Percentiles rank a stretch among this genome's conserved stretches.
Conservation (phyloP, 1,284 basidiomycete genomes). For the Cutaneotrichosporon sp. region DNA sequence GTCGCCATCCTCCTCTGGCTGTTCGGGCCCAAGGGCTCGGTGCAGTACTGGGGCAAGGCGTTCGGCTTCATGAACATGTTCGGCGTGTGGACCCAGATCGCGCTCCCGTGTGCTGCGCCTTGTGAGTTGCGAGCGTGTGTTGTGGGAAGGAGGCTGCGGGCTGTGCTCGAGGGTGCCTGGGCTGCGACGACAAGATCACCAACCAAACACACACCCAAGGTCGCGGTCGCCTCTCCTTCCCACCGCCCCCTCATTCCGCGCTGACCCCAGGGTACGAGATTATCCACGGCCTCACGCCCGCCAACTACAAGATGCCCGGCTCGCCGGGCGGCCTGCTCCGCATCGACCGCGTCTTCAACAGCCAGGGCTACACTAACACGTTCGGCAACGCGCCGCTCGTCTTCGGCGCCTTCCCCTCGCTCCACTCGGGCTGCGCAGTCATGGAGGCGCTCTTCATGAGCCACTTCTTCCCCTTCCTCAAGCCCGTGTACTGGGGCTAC, state of each 20-base stretch:
- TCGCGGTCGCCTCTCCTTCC: too few relatives aligned
- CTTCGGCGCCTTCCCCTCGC: conserved; percentile 94
- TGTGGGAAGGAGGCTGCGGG: not conserved
- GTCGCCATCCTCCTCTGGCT: conserved; percentile 76
- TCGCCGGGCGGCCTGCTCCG: conserved; percentile 90
- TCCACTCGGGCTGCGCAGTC: conserved; percentile 89
- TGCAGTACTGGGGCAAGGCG: conserved; percentile 82
- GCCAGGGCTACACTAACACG: conserved; percentile 72
- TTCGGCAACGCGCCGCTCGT: conserved; percentile 90
- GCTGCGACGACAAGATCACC: too few relatives aligned
- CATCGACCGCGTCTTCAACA: conserved; percentile 85
- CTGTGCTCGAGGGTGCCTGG: too few relatives aligned
- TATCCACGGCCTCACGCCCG: conserved; percentile 93
- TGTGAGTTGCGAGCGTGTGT: conserved; percentile 54
- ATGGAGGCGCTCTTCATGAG: conserved; percentile 90
- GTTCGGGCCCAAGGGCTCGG: conserved; percentile 72
- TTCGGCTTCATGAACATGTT: conserved; percentile 94
- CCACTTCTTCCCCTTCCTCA: conserved; percentile 86
- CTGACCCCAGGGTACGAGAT: conserved; percentile 84
- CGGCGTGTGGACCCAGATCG: conserved; percentile 85
- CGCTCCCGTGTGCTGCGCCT: conserved; percentile 90
- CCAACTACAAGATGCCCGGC: conserved; percentile 86
- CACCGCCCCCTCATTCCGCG: not conserved
- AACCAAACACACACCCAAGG: too few relatives aligned
- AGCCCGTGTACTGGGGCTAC: conserved; percentile 75